A percentile compares a stretch with the other conserved stretches of the same genome.
These are phyloP conservation scores for Echites panduratus DNA, from an alignment of 257 asterid genomes.

Conservation along the genomic window DNA sequence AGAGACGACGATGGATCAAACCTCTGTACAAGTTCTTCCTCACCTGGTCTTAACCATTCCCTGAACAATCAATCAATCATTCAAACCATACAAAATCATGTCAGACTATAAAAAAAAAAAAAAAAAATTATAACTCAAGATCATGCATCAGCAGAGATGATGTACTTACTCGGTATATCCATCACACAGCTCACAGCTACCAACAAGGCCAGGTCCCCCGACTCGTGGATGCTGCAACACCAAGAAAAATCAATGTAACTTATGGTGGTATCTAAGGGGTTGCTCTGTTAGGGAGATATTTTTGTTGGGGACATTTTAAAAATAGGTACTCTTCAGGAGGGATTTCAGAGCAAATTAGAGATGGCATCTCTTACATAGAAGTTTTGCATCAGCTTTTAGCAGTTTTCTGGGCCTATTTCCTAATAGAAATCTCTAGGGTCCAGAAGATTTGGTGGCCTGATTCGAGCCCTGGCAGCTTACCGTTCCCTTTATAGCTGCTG, in stretches of 20 bases:
- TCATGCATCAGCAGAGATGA: not conserved
- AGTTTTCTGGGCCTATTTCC: no score
- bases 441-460: no score
- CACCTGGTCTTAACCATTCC: slow-evolving; percentile 92
- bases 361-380: no score
- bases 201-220: slow-evolving; percentile 94
- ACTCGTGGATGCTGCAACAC: slow-evolving; percentile 72
- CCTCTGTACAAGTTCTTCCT: slow-evolving; percentile 90
- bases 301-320: no score
- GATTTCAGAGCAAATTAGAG: no score
- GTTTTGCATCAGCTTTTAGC: no score
- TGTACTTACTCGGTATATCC: slow-evolving; percentile 81
- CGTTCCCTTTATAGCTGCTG: no score
- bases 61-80: slow-evolving; percentile 30
- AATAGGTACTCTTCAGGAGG: no score
- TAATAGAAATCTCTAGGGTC: no score
- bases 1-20: slow-evolving; percentile 84
- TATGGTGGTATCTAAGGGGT: no score
- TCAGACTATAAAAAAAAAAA: not conserved
- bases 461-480: no score
- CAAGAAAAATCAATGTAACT: slow-evolving; percentile 14
- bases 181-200: slow-evolving; percentile 56
- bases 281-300: no score
- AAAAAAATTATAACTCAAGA: not conserved
- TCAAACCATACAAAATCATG: not conserved